Conservation (phyloP, 2,329 filamentous ascomycete species). For the Penicillium sp. region DNA sequence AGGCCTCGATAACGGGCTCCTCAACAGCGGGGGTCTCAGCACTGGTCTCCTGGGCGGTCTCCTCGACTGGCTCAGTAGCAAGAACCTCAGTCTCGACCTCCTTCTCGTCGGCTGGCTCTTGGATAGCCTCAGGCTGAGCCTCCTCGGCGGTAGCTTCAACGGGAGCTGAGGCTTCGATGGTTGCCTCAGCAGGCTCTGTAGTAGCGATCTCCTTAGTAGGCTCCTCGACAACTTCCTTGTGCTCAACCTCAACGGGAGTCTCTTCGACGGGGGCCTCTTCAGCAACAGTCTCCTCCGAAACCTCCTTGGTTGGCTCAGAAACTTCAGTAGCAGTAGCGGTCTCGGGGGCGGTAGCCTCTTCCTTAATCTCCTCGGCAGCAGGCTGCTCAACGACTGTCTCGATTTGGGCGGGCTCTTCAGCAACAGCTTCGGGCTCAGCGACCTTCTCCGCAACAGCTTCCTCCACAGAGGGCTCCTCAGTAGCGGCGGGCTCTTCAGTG, state of each 20-base stretch:
- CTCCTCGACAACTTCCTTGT: conserved; percentile 4
- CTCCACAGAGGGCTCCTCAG: conserved; percentile 1
- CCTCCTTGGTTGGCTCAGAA: background rate
- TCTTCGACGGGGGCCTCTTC: conserved; percentile 4
- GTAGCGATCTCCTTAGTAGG: background rate
- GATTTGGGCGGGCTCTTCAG: conserved; percentile 1
- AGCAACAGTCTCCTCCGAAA: background rate
- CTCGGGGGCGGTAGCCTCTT: conserved; percentile 4
- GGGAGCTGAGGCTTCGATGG: background rate
- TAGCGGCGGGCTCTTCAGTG: conserved; percentile 9
- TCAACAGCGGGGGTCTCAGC: background rate
- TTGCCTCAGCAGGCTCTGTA: background rate
- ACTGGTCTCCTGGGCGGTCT: no score
- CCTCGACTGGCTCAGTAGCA: background rate
- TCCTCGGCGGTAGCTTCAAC: background rate
- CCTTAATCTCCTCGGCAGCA: background rate
- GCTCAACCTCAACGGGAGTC: conserved; percentile 1
- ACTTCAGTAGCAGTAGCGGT: background rate
- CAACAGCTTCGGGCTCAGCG: background rate
- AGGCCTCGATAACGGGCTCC: background rate
- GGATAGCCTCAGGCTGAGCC: no score
- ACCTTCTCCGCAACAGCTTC: conserved; percentile 1
- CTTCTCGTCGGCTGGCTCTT: background rate
- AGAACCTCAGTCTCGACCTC: conserved; percentile 4
- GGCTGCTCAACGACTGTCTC: background rate